Evolutionary conservation across 768 basidiomycete genomes (phyloP).

Genomic region (Termitomyces sp.): DNA sequence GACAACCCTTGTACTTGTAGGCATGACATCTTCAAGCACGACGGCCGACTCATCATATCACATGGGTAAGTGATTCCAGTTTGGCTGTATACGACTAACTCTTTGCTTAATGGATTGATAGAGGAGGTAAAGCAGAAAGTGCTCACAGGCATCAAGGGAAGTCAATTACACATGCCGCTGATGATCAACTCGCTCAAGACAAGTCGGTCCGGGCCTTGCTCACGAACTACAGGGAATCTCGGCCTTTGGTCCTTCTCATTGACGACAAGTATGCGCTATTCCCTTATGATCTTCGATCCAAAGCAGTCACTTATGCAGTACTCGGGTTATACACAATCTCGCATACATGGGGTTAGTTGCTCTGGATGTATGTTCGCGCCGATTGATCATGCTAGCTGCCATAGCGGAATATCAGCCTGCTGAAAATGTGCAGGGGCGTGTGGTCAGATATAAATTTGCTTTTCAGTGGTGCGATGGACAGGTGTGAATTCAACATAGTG

Average conservation of each 20-base stretch:
- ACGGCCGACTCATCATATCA: slow-evolving; percentile 71
- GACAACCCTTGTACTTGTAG: slow-evolving; percentile 29
- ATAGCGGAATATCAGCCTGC: slow-evolving; percentile 61
- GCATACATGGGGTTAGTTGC: slow-evolving; percentile 59
- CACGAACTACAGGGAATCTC: slow-evolving; percentile 43
- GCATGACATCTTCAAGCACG: slow-evolving; percentile 61
- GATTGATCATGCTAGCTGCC: neutral
- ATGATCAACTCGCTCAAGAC: slow-evolving; percentile 65
- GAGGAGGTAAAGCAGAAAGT: slow-evolving; percentile 65
- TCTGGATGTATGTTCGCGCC: neutral
- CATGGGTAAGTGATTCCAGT: slow-evolving; percentile 60
- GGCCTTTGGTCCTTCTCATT: slow-evolving; percentile 64
- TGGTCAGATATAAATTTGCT: slow-evolving; percentile 78
- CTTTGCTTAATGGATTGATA: neutral
- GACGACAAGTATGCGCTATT: slow-evolving; percentile 73
- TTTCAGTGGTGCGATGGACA: slow-evolving; percentile 82
- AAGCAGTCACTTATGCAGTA: slow-evolving; percentile 42
- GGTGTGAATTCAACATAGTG: slow-evolving; percentile 21
- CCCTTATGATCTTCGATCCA: slow-evolving; percentile 57
- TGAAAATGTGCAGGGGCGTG: slow-evolving; percentile 39
- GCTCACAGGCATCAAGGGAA: slow-evolving; percentile 38
- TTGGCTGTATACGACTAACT: neutral
- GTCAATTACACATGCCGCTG: slow-evolving; percentile 35
- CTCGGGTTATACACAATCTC: slow-evolving; percentile 71
- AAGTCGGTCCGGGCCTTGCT: slow-evolving; percentile 68